These are phyloP conservation scores for Haematococcus lacustris DNA, from an alignment of 139 green algal species.

Conservation along the genomic window DNA sequence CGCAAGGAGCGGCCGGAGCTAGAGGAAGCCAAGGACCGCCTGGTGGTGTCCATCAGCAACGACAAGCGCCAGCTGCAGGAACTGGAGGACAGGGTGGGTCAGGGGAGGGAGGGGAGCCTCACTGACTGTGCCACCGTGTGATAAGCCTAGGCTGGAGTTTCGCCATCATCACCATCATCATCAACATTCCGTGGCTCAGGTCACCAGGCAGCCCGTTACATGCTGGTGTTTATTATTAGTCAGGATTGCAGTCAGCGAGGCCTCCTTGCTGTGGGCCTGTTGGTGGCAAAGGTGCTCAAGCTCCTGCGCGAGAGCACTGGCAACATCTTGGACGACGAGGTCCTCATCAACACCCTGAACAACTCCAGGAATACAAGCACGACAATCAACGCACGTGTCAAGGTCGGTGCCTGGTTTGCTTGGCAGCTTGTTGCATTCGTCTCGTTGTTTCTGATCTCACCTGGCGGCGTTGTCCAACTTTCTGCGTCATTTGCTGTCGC, in stretches of 20 bases:
- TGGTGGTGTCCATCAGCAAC: slow-evolving; percentile 61
- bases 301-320: slow-evolving; percentile 67
- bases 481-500: no score
- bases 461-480: no score
- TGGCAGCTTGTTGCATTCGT: not conserved
- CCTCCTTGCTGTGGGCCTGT: no score
- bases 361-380: slow-evolving; percentile 60
- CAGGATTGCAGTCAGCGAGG: no score
- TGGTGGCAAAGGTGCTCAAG: slow-evolving; percentile 51
- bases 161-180: no score
- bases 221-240: no score
- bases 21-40: slow-evolving; percentile 59
- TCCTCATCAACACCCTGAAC: slow-evolving; percentile 80
- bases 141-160: no score
- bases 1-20: slow-evolving; percentile 65
- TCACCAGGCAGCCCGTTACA: no score
- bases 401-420: no score
- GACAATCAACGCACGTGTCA: slow-evolving; percentile 1
- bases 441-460: not conserved
- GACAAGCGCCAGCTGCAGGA: slow-evolving; percentile 57
- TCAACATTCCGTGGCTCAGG: no score
- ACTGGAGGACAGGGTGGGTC: slow-evolving; percentile 62
- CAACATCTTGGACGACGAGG: slow-evolving; percentile 79
- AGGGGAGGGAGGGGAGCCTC: no score
- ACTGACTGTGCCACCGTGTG: no score